Conservation (phyloP, 371 early-diverging fungal species). For the Mortierella polycephala region DNA sequence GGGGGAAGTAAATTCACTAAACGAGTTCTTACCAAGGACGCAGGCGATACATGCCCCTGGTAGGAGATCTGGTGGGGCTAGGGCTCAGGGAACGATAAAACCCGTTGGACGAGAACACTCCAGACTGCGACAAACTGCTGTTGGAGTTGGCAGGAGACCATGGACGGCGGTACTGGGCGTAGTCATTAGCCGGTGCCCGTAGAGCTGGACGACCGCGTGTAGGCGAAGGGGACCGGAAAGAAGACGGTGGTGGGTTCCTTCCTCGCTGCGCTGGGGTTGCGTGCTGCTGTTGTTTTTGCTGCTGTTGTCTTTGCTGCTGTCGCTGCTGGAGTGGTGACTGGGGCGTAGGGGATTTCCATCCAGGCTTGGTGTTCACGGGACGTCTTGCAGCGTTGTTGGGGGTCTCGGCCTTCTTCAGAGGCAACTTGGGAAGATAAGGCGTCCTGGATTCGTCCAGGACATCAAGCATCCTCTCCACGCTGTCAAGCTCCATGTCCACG, state of each 20-base stretch:
- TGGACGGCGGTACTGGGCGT: constrained; percentile 26
- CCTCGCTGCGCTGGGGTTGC: constrained; percentile 25
- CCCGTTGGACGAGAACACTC: constrained; percentile 13
- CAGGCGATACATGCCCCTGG: constrained; percentile 10
- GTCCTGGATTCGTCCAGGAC: constrained; percentile 41
- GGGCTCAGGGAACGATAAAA: constrained; percentile 49
- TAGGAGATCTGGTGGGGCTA: constrained; percentile 36
- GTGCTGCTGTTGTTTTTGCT: constrained; percentile 15
- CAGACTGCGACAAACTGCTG: constrained; percentile 31
- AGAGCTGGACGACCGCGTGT: constrained; percentile 28
- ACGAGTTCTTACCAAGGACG: constrained; percentile 34
- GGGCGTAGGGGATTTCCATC: constrained; percentile 28
- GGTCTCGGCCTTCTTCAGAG: constrained; percentile 43
- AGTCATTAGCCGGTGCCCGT: constrained; percentile 26
- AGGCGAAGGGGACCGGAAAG: constrained; percentile 25
- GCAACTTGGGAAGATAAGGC: constrained; percentile 51
- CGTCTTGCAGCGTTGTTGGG: constrained; percentile 5
- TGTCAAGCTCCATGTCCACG: constrained; percentile 59
- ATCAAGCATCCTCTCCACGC: constrained; percentile 59
- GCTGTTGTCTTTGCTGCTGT: constrained; percentile 14
- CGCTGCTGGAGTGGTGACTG: constrained; percentile 12
- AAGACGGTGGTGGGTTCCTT: constrained; percentile 20
- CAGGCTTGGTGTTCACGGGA: constrained; percentile 22
- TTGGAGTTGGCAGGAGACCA: constrained; percentile 50
- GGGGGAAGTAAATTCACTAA: background rate